Percentiles rank a stretch among this genome's conserved stretches.
phyloP scores from a whole-genome alignment of 2,329 filamentous ascomycete genomes.

The Botrytis cinerea region DNA sequence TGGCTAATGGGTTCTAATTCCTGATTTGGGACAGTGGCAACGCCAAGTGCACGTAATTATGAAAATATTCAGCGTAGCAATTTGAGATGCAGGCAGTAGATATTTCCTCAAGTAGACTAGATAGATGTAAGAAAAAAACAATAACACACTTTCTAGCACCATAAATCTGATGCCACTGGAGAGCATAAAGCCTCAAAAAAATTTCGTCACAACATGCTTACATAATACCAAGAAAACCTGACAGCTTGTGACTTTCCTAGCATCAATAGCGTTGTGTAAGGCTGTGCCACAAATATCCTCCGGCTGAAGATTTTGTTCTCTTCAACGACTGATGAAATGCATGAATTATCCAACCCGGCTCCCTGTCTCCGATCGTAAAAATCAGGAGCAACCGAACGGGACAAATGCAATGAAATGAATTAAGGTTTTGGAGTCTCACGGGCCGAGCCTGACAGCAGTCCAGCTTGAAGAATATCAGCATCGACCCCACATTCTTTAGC shows the following conservation, averaged over 20 bases:
- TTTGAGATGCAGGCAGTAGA: background rate
- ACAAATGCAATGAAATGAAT: background rate
- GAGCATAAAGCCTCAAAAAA: background rate
- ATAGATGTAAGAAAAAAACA: background rate
- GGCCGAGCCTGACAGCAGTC: conserved; percentile 5
- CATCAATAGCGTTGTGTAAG: background rate
- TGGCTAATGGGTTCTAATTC: background rate
- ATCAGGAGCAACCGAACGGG: background rate
- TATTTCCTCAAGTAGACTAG: background rate
- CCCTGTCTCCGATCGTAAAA: background rate
- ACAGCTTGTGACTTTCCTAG: background rate
- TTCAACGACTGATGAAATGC: background rate
- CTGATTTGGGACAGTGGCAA: background rate
- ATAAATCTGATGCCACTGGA: background rate
- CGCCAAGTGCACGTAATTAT: background rate
- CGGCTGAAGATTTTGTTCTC: background rate
- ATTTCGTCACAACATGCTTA: background rate
- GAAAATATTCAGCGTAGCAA: background rate
- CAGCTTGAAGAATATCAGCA: conserved; percentile 4
- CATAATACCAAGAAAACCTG: background rate
- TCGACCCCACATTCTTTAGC: background rate
- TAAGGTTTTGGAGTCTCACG: conserved; percentile 1
- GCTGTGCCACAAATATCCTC: background rate
- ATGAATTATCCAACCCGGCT: background rate
- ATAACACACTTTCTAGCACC: background rate